Conservation (phyloP, 257 asterid species). For the Salvia splendens region DNA sequence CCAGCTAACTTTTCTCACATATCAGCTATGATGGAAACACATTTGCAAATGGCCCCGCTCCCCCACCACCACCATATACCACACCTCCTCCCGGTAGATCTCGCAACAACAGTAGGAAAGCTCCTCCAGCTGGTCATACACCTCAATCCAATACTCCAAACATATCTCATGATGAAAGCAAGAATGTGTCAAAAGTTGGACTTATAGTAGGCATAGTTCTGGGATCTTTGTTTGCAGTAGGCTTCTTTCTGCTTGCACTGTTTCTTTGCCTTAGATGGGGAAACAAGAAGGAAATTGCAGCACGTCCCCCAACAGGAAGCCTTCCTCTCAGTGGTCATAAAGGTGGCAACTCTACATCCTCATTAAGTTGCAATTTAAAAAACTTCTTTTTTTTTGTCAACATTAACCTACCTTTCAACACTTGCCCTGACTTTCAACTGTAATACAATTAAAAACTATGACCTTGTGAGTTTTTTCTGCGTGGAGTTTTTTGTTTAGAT, state of each 20-base stretch:
- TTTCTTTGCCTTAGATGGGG: constrained; percentile 62
- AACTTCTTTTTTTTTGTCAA: background rate
- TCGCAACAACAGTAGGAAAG: constrained; percentile 38
- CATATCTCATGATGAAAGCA: constrained; percentile 43
- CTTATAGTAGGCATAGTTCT: constrained; percentile 77
- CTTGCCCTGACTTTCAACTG: constrained; percentile 10
- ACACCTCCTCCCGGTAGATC: constrained; percentile 87
- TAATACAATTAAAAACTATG: constrained; percentile 7
- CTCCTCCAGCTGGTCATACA: constrained; percentile 52
- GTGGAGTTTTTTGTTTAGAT: constrained; percentile 18
- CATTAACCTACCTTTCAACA: constrained; percentile 7
- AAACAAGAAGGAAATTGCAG: constrained; percentile 68
- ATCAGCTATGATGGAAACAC: constrained; percentile 79
- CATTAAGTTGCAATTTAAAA: constrained; percentile 9
- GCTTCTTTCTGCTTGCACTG: constrained; percentile 56
- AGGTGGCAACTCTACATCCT: constrained; percentile 41
- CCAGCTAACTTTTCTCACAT: constrained; percentile 28
- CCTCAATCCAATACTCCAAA: constrained; percentile 48
- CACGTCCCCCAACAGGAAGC: constrained; percentile 69
- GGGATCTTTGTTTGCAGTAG: constrained; percentile 60
- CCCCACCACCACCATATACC: constrained; percentile 87
- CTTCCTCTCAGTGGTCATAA: constrained; percentile 53
- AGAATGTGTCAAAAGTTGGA: constrained; percentile 65
- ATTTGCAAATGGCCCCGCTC: constrained; percentile 86
- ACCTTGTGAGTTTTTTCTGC: constrained; percentile 19